Percentiles rank a stretch among this genome's conserved stretches.
phyloP scores from a whole-genome alignment of 352 stramenopile species.

The Labyrinthula sp. region DNA sequence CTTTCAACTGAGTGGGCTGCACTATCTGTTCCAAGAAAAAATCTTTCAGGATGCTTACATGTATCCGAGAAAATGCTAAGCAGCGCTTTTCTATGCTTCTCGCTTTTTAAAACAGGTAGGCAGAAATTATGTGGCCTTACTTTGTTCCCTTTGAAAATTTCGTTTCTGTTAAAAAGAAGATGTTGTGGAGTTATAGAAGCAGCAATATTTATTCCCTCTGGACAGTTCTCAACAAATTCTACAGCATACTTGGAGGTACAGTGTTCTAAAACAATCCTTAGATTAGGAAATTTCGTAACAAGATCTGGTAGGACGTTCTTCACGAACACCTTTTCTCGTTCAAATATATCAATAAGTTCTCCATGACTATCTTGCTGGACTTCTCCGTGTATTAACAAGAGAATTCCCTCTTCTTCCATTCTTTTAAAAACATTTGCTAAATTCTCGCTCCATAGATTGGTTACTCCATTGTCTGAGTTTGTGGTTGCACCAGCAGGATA shows the following conservation, averaged over 20 bases:
- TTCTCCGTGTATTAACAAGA: conserved; percentile 83
- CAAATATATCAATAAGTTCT: conserved; percentile 98
- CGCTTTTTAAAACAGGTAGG: conserved; percentile 91
- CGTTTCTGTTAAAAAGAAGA: conserved; percentile 94
- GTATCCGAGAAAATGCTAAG: conserved; percentile 66
- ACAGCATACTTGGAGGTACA: conserved; percentile 89
- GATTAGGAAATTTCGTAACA: conserved; percentile 61
- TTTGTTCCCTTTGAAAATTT: conserved; percentile 45
- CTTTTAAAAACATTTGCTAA: conserved; percentile 52
- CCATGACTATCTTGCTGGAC: conserved; percentile 62
- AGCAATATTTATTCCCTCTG: conserved; percentile 69
- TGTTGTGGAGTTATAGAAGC: conserved; percentile 97
- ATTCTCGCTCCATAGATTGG: conserved; percentile 79
- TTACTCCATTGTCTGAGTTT: conserved; percentile 91
- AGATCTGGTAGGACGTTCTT: conserved; percentile 76
- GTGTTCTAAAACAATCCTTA: conserved; percentile 99
- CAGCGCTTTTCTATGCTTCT: conserved; percentile 64
- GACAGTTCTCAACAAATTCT: conserved; percentile 64
- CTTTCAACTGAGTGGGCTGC: conserved; percentile 68
- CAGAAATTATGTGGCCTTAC: conserved; percentile 98
- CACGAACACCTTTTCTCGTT: conserved; percentile 86
- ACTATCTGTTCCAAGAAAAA: conserved; percentile 94
- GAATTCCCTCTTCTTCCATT: conserved; percentile 56
- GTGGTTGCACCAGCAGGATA: conserved; percentile 95
- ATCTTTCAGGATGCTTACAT: too few relatives aligned